Base-by-base conservation (phyloP, 1,139 yeast species). In the Nakaseomyces bracarensis region DNA sequence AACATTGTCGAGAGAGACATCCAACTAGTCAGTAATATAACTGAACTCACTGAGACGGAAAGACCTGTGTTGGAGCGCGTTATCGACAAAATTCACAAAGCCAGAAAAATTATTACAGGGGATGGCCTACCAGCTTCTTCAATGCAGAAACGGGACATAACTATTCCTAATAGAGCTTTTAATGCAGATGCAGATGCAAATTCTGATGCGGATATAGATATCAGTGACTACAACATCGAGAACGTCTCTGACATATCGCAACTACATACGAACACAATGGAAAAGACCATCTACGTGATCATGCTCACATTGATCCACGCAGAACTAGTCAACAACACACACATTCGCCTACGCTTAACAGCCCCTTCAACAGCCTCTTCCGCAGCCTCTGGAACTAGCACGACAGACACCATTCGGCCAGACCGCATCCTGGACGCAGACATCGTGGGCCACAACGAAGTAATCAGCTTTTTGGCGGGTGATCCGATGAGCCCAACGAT, bases 1-100 rank as follows among this genome's bases (percentile, higher is more conserved):
- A 30, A 30, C 13, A 18, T 30, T 10, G 34, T 30, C 2, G 34
- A 30, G 34, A 16, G 34, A 30, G 34, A 30, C 14, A 30, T 30
- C 21, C 22, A 30, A 19, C 34, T 30, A n/a, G 22, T 30, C 18
- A 27, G 30, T 10, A 18, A 27, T 27, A 14, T 27, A 14, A 27
- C 18, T 14, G 14, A 10, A 6, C 18, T 27, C 5, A 27, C 30
- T 6, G 30, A 27, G 30, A 10, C 30, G 7, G 30, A 27, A 18
- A 4, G 10, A 13, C 30, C 30, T 4, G 30, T 27, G 7, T 27
- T 27, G 10, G 30, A 27, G 18, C 13, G 7, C 7, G 30, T 27
- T 14, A 18, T 27, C 9, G 30, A 27, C 8, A 27, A 27, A 14
- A 27, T 27, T 16, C 30, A 27, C 9, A 13, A 14, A 18, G 9